Base-by-base conservation (phyloP, 2,329 filamentous ascomycete species). In the Chrysosporium queenslandicum region DNA sequence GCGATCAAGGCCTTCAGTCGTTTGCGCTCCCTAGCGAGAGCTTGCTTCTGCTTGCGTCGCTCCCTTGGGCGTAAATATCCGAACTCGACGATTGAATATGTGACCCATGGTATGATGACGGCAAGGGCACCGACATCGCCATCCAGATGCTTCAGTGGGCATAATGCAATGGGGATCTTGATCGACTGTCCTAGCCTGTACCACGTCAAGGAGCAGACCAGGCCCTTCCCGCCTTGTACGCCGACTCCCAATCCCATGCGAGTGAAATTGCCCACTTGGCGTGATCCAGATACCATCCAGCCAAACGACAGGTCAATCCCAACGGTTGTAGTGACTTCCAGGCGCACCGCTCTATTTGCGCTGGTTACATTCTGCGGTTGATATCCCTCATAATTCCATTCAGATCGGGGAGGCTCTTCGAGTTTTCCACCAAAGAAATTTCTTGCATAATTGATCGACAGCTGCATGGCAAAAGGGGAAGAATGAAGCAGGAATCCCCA, bases 11-110 rank as follows among this genome's bases (percentile, higher is more conserved):
- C 66, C 53, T 61, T 66, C 23, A 73, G 55, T 53, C 67, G 61
- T 45, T 66, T 69, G 50, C 66, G 66, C 53, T 66, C 64, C 40
- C 58, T 63, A 29, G 66, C 64, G 18, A 68, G 59, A 12, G 63
- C 59, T 42, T 63, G 61, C 34, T 64, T 64, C 45, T 68, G 66
- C 43, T 62, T 62, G 53, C 64, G 64, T 30, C 65, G 62, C 46
- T 69, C 62, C 21, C 66, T 61, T 0, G 70, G 71, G 7, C 71
- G 66, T 29, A 70, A 63, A 40, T 66, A 63, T 2, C 67, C 68
- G 55, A 72, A 73, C 56, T 73, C 71, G 39, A 71, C 41, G 1
- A 66, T 64, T 27, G 67, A 64, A 49, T 73, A 73, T 9, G 64
- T 57, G 32, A 66, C 56, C 65, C 66, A 71, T 0, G 71, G 70